These are phyloP conservation scores for Borovskyia barvae DNA, from an alignment of 208 protist species.

Conservation along the genomic window DNA sequence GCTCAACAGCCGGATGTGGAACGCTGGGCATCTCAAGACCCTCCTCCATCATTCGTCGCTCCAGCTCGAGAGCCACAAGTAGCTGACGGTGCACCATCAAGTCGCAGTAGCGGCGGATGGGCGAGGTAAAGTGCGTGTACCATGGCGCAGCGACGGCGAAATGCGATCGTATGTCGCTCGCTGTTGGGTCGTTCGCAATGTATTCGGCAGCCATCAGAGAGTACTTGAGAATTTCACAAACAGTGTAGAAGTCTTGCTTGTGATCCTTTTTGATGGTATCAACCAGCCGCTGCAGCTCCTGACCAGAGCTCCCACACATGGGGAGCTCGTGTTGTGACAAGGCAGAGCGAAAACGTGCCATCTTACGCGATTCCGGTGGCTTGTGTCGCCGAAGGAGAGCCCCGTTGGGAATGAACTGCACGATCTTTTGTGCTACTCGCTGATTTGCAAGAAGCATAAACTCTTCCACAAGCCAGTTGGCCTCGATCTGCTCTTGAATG, in stretches of 20 bases:
- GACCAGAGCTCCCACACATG: constrained; percentile 35
- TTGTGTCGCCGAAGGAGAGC: constrained; percentile 83
- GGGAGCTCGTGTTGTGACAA: constrained; percentile 32
- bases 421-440: constrained; percentile 83
- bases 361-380: constrained; percentile 42
- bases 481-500: constrained; percentile 51
- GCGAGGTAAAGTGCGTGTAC: constrained; percentile 96
- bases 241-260: constrained; percentile 25
- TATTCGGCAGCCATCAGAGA: constrained; percentile 80
- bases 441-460: constrained; percentile 93
- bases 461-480: constrained; percentile 92
- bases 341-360: constrained; percentile 26
- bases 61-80: constrained; percentile 71
- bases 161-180: constrained; percentile 55
- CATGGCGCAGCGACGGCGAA: constrained; percentile 84
- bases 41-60: constrained; percentile 45
- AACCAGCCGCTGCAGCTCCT: constrained; percentile 51
- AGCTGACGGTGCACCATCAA: constrained; percentile 92
- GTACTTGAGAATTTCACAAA: constrained; percentile 76
- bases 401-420: constrained; percentile 75
- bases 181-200: constrained; percentile 52
- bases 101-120: constrained; percentile 93
- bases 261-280: constrained; percentile 24
- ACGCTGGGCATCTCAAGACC: constrained; percentile 13
- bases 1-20: constrained; percentile 9